phyloP scores from a whole-genome alignment of 1,139 yeast species.

The Suhomyces terraborum region DNA sequence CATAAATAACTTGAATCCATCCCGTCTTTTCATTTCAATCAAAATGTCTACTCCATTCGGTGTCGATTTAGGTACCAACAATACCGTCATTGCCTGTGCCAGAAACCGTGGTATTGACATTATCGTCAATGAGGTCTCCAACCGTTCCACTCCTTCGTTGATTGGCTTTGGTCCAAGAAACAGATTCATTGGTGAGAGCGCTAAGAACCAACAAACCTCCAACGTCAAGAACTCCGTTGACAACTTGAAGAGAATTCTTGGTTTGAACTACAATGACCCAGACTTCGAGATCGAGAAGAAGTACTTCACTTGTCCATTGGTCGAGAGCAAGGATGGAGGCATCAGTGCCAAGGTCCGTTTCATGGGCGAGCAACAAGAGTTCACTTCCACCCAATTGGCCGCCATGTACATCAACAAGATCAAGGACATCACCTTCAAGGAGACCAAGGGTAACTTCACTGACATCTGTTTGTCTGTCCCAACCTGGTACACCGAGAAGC shows the following conservation, averaged over 20 bases:
- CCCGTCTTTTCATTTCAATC: background rate
- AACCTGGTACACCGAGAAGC: conserved; percentile 94
- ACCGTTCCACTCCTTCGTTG: conserved; percentile 92
- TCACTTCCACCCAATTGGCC: conserved; percentile 84
- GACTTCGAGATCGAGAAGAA: conserved; percentile 75
- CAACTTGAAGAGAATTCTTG: conserved; percentile 87
- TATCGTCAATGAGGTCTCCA: conserved; percentile 96
- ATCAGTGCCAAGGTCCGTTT: conserved; percentile 85
- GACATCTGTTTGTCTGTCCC: conserved; percentile 97
- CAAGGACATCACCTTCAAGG: conserved; percentile 76
- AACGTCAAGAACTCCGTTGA: conserved; percentile 96
- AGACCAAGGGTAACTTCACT: conserved; percentile 76
- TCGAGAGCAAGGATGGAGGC: conserved; percentile 69
- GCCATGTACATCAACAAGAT: conserved; percentile 95
- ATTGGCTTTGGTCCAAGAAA: conserved; percentile 90
- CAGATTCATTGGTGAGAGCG: conserved; percentile 93
- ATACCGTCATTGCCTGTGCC: conserved; percentile 94
- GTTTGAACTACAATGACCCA: conserved; percentile 74
- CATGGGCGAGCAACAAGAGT: conserved; percentile 75
- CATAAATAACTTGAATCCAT: conserved; percentile 3
- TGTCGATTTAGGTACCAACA: conserved; percentile 95
- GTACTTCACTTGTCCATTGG: conserved; percentile 70
- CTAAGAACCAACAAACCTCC: conserved; percentile 94
- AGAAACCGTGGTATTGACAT: conserved; percentile 98
- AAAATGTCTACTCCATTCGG: conserved; percentile 83